phyloP scores from a whole-genome alignment of 768 basidiomycete genomes.

The Boletus reticuloceps region DNA sequence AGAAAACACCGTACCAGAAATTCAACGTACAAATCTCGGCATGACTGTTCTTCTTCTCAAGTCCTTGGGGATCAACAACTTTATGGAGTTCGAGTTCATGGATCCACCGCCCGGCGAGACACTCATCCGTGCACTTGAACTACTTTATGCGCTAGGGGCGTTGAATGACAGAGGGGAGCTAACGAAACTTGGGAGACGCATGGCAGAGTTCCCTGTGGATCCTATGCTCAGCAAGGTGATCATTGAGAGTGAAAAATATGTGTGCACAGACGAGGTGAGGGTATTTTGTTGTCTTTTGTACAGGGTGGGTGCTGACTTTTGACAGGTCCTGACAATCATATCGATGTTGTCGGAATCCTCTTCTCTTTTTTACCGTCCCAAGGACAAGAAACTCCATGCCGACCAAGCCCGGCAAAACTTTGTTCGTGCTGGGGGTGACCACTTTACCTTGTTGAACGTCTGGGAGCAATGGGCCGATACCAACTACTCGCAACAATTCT shows the following conservation, averaged over 20 bases:
- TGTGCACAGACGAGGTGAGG: conserved; percentile 91
- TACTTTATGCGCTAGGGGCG: conserved; percentile 93
- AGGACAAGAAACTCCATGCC: conserved; percentile 96
- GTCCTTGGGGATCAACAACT: conserved; percentile 96
- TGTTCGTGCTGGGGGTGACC: conserved; percentile 92
- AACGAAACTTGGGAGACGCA: conserved; percentile 93
- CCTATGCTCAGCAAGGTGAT: conserved; percentile 97
- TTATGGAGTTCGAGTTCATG: conserved; percentile 98
- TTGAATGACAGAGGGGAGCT: conserved; percentile 95
- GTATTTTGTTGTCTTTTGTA: not conserved
- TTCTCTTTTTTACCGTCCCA: conserved; percentile 94
- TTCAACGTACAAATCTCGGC: conserved; percentile 96
- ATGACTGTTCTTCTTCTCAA: conserved; percentile 95
- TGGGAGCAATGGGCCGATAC: conserved; percentile 99
- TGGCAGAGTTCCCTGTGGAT: conserved; percentile 99
- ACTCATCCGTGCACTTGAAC: conserved; percentile 89
- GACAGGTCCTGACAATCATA: conserved; percentile 90
- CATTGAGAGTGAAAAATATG: conserved; percentile 91
- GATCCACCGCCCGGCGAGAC: conserved; percentile 98
- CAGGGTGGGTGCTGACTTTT: not conserved
- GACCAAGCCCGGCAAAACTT: conserved; percentile 99
- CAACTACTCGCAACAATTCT: conserved; percentile 95
- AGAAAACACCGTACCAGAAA: conserved; percentile 96
- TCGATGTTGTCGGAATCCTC: conserved; percentile 96
- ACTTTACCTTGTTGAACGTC: conserved; percentile 95